Evolutionary conservation across 2,329 filamentous ascomycete genomes (phyloP), one percentile per base, ranked within the genome.

Genomic region (Fusarium concolor): DNA sequence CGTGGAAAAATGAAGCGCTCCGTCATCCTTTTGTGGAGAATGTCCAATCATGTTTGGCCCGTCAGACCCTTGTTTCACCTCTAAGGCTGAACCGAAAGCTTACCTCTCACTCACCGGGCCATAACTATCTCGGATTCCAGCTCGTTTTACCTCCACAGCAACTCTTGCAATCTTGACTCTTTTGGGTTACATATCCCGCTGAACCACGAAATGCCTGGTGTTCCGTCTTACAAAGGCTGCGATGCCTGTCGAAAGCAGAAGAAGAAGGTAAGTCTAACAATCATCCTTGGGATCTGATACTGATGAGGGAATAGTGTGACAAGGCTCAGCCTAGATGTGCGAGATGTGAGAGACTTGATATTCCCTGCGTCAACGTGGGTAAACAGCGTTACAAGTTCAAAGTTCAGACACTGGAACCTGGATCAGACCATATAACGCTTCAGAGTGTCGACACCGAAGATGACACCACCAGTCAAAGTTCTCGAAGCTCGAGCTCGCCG

Each of bases 241-340:
- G 82, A 86, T 56, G 82, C 78, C 15, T 86, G 84, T 67, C 80
- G 83, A 33, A 83, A 79, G 65, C 81, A 84, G 65, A 86, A 85
- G 79, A 86, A 86, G 74, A 86, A 85, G 80, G 84, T 83, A 73
- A 15, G 72, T 56, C 2, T 4, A n/a, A 3, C 33, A 17, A n/a
- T 17, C 14, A 33, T 17, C 31, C n/a, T 9, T 4, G 1, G 20
- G 20, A 3, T 49, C 38, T 54, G 41, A 62, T 20, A 6, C 7
- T 29, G 12, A 28, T 33, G 33, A 20, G 12, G 20, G 20, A 29
- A 39, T 52, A 85, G 84, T 86, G 84, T 56, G 83, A 86, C 56
- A 78, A 83, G 65, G 76, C 69, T 42, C 76, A 76, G 45, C 82
- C 82, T 0, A 61, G 77, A 6, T 85, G 84, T 52, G 76, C 81